phyloP scores from a whole-genome alignment of 2,329 filamentous ascomycete genomes.

The Stylonectria norvegica region DNA sequence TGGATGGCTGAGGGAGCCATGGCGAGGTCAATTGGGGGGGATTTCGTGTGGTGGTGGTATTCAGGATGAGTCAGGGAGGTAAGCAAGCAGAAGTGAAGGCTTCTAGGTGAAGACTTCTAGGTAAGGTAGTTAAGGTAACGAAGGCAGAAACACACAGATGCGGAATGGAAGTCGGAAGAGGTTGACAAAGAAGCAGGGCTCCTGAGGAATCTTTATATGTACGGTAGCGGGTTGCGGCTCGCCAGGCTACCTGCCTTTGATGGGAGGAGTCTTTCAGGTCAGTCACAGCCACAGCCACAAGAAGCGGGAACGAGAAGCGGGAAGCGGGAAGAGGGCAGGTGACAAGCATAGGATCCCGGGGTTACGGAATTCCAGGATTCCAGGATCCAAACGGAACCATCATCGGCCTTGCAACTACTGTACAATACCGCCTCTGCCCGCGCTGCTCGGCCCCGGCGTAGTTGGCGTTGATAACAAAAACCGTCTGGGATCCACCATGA shows the following conservation, averaged over 20 bases:
- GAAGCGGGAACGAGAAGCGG: not conserved
- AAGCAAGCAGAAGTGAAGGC: not conserved
- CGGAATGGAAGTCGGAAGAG: slow-evolving; percentile 1
- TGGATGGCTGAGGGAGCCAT: slow-evolving; percentile 51
- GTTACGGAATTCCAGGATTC: not conserved
- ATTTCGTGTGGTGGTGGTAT: slow-evolving; percentile 1
- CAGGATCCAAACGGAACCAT: not conserved
- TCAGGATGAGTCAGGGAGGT: not conserved
- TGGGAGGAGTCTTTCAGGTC: not conserved
- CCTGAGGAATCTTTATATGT: not conserved
- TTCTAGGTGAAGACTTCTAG: no score
- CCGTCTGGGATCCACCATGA: no score
- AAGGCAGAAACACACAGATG: not conserved
- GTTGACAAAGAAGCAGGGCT: not conserved
- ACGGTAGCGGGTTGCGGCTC: not conserved
- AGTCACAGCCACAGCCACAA: not conserved
- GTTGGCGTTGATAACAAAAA: slow-evolving; percentile 10
- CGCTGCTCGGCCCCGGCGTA: slow-evolving; percentile 21
- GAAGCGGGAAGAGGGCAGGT: slow-evolving; percentile 13
- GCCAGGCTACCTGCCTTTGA: not conserved
- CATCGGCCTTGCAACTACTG: no score
- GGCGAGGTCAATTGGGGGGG: slow-evolving; percentile 14
- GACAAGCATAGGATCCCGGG: slow-evolving; percentile 8
- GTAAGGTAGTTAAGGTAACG: not conserved
- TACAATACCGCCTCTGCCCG: slow-evolving; percentile 28